Evolutionary conservation across 306 rosid genomes (phyloP).

Genomic region (Citrullus mucosospermus): DNA sequence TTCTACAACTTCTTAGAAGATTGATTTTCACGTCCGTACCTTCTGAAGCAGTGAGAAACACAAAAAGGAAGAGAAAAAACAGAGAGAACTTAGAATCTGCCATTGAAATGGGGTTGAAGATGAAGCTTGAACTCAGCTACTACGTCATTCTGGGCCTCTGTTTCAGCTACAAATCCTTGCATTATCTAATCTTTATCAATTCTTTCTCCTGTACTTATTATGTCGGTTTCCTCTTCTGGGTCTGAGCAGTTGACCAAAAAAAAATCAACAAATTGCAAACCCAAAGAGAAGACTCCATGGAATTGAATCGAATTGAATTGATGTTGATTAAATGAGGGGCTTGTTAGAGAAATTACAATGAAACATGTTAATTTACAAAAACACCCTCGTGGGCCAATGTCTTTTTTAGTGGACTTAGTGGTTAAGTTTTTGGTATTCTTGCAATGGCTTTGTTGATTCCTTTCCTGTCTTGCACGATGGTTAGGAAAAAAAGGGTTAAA

Average conservation of each 20-base stretch:
- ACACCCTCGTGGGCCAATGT: not conserved
- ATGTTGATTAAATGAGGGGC: not conserved
- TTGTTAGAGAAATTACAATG: not conserved
- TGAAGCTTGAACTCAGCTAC: conserved; percentile 23
- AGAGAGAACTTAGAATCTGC: conserved; percentile 21
- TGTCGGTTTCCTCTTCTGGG: conserved; percentile 14
- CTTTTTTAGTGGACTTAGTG: not conserved
- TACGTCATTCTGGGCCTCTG: conserved; percentile 42
- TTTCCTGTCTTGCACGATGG: conserved; percentile 5
- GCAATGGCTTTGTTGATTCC: not conserved
- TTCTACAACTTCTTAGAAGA: not conserved
- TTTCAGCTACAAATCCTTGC: conserved; percentile 54
- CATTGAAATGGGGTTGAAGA: conserved; percentile 36
- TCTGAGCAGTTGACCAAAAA: conserved; percentile 1
- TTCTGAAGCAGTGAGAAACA: conserved; percentile 5
- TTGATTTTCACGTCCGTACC: conserved; percentile 18
- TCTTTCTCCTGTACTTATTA: not conserved
- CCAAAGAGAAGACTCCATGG: not conserved
- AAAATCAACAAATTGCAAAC: not conserved
- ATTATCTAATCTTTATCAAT: conserved; percentile 27
- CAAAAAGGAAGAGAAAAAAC: conserved; percentile 10
- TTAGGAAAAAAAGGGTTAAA: not conserved
- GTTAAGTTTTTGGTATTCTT: not conserved
- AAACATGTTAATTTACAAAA: not conserved
- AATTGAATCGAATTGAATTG: not conserved